phyloP scores from a whole-genome alignment of 2,329 filamentous ascomycete genomes.

The Scedosporium dehoogii region DNA sequence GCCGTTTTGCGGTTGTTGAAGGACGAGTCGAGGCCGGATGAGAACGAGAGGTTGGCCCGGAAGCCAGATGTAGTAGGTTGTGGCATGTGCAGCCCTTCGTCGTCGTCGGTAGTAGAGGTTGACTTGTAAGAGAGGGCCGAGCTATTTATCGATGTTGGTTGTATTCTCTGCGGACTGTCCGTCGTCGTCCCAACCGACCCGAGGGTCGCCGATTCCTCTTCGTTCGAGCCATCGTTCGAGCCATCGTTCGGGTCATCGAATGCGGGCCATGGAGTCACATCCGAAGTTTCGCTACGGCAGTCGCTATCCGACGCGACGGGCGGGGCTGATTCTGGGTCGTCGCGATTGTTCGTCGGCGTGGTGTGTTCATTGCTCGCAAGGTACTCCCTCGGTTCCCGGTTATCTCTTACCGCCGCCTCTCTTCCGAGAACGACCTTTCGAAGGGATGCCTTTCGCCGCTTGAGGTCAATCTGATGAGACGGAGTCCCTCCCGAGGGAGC shows the following conservation, averaged over 20 bases:
- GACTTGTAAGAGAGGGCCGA: constrained; percentile 54
- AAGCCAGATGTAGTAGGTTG: constrained; percentile 31
- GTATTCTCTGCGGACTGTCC: constrained; percentile 5
- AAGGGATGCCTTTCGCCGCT: background rate
- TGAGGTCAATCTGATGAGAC: background rate
- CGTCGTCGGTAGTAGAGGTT: constrained; percentile 64
- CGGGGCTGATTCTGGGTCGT: background rate
- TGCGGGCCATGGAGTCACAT: constrained; percentile 9
- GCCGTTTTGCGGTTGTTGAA: constrained; percentile 34
- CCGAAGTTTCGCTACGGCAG: constrained; percentile 3
- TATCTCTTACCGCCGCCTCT: constrained; percentile 2
- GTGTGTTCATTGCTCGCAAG: background rate
- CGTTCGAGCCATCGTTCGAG: constrained; percentile 6
- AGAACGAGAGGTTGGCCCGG: constrained; percentile 31
- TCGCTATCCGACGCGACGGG: background rate
- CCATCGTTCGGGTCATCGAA: constrained; percentile 6
- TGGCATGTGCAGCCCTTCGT: constrained; percentile 61
- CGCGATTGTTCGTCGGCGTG: background rate
- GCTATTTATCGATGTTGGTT: constrained; percentile 19
- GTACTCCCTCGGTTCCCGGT: background rate
- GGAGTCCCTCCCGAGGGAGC: background rate
- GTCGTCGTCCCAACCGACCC: constrained; percentile 13
- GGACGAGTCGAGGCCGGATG: constrained; percentile 55
- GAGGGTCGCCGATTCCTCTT: constrained; percentile 6
- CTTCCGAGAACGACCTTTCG: constrained; percentile 5